Evolutionary conservation across 225 moss, liverwort and hornwort species (phyloP), one percentile per base, ranked within the genome.

Genomic region (Asterella californica): DNA sequence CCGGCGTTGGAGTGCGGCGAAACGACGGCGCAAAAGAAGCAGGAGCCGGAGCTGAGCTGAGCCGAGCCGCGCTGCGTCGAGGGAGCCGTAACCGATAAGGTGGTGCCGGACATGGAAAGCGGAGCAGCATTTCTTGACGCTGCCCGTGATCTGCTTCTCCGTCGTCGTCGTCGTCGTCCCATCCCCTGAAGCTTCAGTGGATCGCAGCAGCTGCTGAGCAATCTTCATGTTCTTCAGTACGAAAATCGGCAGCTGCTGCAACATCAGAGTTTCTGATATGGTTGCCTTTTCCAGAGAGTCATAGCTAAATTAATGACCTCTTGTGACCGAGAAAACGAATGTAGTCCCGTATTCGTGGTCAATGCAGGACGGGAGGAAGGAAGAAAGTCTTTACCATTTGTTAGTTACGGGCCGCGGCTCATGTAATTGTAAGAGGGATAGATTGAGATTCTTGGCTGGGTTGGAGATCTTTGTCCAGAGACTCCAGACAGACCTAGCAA

Each of bases 61-160:
- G 71, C 9, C 73, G 73, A 75, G 75, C 54, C 74, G 30, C 74
- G n/a, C 24, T 9, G 29, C 65, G n/a, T 15, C 74, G 73, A 74
- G 27, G 73, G 50, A 32, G 17, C 50, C 57, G 22, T 55, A 76
- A 59, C 75, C 53, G 75, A 76, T 76, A 76, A 76, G 75, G 75
- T 76, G 52, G 34, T 57, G 57, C 36, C 10, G 75, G 75, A 60
- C 75, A 24, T 60, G 57, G 22, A 76, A 59, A 76, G 32, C 2
- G 53, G 53, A 52, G 32, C 29, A 52, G 59, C 24, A 6, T 24
- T 71, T 71, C 46, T 71, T 46, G 70, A 72, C 46, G 2, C 18
- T 67, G 34, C 34, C 67, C 45, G 71, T 72, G 25, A 72, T 72
- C 71, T 46, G 25, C 30, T 74, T 32, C 47, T 50, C 15, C 21